phyloP scores from a whole-genome alignment of 108 stramenopile genomes.

The Fragilariopsis cylindrus region DNA sequence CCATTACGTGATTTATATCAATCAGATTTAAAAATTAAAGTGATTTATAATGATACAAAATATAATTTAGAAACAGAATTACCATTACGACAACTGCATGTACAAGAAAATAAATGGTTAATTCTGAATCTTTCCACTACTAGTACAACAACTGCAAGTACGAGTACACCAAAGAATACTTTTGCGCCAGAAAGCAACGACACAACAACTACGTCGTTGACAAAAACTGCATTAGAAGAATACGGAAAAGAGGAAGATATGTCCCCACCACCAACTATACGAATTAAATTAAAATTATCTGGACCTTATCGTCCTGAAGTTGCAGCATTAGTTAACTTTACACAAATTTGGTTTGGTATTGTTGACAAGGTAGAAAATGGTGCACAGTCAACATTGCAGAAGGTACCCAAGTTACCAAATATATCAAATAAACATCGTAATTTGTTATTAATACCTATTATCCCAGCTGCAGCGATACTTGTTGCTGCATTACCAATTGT shows the following conservation, averaged over 20 bases:
- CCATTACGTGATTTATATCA: slow-evolving; percentile 57
- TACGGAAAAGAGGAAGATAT: slow-evolving; percentile 12
- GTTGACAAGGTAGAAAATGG: slow-evolving; percentile 57
- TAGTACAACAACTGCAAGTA: slow-evolving; percentile 18
- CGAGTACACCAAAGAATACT: neutral
- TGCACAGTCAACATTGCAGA: slow-evolving; percentile 11
- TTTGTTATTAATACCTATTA: slow-evolving; percentile 57
- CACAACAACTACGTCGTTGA: neutral
- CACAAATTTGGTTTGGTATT: slow-evolving; percentile 59
- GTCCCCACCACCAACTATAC: slow-evolving; percentile 63
- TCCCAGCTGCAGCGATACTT: slow-evolving; percentile 53
- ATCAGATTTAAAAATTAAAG: slow-evolving; percentile 36
- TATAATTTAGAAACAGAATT: slow-evolving; percentile 38
- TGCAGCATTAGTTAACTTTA: slow-evolving; percentile 51
- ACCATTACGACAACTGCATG: slow-evolving; percentile 39
- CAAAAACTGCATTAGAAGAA: neutral
- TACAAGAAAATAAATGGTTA: slow-evolving; percentile 72
- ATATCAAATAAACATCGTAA: slow-evolving; percentile 38
- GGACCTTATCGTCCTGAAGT: slow-evolving; percentile 83
- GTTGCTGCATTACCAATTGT: slow-evolving; percentile 60
- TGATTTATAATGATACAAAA: slow-evolving; percentile 41
- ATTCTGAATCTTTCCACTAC: slow-evolving; percentile 55
- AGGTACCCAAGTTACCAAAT: slow-evolving; percentile 16
- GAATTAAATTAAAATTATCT: slow-evolving; percentile 59
- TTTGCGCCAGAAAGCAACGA: neutral